Conservation (phyloP, 73 alveolate genomes). For the Paramecium sonneborni region DNA sequence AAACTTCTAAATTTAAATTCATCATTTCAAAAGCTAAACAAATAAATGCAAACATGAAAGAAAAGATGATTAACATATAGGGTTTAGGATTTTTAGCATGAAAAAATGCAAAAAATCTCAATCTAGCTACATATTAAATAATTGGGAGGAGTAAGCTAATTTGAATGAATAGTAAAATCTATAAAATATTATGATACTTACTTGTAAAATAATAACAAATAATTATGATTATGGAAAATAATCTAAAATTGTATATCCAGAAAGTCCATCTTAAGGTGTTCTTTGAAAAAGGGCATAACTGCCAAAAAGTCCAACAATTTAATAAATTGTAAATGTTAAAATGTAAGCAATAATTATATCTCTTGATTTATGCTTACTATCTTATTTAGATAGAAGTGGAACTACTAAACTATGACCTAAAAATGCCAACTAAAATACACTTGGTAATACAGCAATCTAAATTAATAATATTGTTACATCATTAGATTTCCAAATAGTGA, state of each 20-base stretch:
- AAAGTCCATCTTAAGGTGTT: not conserved
- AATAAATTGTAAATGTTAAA: not conserved
- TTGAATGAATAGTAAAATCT: not conserved
- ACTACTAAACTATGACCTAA: conserved; percentile 29
- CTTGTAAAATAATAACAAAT: not conserved
- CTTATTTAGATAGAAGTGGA: not conserved
- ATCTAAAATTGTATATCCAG: conserved; percentile 3
- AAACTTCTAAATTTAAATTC: not conserved
- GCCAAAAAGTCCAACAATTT: conserved; percentile 19
- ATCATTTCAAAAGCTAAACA: not conserved
- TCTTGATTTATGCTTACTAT: not conserved
- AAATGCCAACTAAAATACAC: not conserved
- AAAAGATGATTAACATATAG: not conserved
- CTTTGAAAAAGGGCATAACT: not conserved
- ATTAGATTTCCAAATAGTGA: not conserved
- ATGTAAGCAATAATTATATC: conserved; percentile 1
- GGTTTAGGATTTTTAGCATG: not conserved
- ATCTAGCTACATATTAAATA: conserved; percentile 15
- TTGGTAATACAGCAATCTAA: conserved; percentile 8
- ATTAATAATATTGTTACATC: not conserved
- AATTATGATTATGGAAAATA: not conserved
- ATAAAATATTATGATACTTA: not conserved
- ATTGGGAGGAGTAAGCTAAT: not conserved
- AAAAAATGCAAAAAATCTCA: not conserved
- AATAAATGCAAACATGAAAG: not conserved